Percentiles rank a stretch among this genome's conserved stretches.
These are phyloP conservation scores for Picea abies DNA, from an alignment of 83 land plant genomes.

Conservation along the genomic window DNA sequence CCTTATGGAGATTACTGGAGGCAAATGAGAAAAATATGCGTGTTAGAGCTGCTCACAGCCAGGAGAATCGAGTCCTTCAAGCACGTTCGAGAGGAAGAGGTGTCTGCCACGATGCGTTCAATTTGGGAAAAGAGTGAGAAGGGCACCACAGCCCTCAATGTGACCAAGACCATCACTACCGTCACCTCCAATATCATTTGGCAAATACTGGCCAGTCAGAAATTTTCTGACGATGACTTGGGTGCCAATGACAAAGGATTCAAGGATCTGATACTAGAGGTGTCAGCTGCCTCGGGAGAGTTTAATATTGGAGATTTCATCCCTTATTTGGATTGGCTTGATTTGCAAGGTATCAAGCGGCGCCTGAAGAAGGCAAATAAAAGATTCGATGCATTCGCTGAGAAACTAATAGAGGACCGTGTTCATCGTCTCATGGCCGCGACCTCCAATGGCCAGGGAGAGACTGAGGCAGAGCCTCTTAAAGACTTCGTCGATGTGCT, in stretches of 20 bases:
- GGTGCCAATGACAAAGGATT: neutral
- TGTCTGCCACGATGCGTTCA: neutral
- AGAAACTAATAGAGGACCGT: too few species aligned
- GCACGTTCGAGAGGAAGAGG: neutral
- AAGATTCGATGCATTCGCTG: neutral
- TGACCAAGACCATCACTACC: neutral
- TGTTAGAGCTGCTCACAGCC: neutral
- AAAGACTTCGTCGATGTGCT: neutral
- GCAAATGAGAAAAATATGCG: neutral
- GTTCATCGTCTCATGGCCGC: too few species aligned
- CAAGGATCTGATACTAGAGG: neutral
- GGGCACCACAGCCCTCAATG: neutral
- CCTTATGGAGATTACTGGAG: neutral
- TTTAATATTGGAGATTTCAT: neutral
- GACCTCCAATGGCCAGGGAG: too few species aligned
- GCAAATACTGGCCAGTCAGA: neutral
- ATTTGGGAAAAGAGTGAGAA: neutral
- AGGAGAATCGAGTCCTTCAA: neutral
- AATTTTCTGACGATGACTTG: neutral
- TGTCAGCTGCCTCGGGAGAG: neutral
- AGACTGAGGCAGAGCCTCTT: too few species aligned
- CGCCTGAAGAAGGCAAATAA: neutral
- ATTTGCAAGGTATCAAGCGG: neutral
- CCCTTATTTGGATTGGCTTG: neutral
- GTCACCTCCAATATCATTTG: neutral